Percentiles rank a stretch among this genome's conserved stretches.
Evolutionary conservation across 2,329 filamentous ascomycete species (phyloP).

Genomic region (Ophiostoma sp.): DNA sequence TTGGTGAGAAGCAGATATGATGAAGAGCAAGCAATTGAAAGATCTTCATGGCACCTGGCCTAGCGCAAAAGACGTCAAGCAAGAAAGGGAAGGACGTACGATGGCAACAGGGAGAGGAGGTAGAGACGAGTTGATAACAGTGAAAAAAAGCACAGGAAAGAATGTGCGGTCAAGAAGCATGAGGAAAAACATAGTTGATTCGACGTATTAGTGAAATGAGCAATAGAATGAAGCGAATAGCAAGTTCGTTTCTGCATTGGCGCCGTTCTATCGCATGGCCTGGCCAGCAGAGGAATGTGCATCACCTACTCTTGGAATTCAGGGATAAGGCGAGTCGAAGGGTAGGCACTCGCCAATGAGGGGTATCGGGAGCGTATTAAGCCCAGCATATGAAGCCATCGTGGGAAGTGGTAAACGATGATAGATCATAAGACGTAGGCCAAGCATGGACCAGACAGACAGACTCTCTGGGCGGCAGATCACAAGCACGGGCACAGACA

Average conservation of each 20-base stretch:
- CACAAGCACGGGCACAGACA: background rate
- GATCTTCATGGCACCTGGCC: constrained; percentile 2
- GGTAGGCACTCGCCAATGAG: background rate
- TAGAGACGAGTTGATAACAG: too few relatives aligned
- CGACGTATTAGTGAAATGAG: background rate
- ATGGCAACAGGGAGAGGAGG: background rate
- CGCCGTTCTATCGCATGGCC: background rate
- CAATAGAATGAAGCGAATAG: background rate
- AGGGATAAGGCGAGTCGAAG: background rate
- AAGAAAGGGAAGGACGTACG: background rate
- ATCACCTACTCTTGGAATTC: background rate
- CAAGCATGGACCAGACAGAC: background rate
- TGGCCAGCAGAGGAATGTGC: background rate
- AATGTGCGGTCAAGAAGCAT: constrained; percentile 3
- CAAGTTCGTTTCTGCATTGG: too few relatives aligned
- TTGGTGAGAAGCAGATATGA: background rate
- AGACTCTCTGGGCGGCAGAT: background rate
- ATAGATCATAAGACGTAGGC: background rate
- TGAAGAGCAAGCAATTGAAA: background rate
- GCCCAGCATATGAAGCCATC: background rate
- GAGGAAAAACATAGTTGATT: background rate
- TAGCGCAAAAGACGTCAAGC: background rate
- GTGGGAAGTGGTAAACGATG: background rate
- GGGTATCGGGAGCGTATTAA: background rate
- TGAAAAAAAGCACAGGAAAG: background rate